These are phyloP conservation scores for Nemania sp. DNA, from an alignment of 2,329 filamentous ascomycete species.

Conservation along the genomic window DNA sequence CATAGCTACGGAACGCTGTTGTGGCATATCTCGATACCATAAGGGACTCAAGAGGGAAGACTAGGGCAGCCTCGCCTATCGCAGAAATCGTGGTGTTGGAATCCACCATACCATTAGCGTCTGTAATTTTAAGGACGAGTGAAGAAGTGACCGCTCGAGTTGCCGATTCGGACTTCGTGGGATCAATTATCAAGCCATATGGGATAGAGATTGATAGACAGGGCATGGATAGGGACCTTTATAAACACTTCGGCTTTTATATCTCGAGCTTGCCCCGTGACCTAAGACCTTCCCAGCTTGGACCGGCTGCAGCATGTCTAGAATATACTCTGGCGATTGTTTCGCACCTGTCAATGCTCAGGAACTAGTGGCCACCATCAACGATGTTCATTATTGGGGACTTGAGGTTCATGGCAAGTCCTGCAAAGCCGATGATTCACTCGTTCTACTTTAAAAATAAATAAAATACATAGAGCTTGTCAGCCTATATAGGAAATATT, in stretches of 20 bases:
- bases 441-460: no score
- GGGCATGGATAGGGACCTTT: background rate
- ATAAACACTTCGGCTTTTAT: background rate
- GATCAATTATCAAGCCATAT: conserved; percentile 6
- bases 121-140: background rate
- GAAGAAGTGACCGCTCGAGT: background rate
- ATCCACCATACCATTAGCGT: background rate
- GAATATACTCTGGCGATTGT: background rate
- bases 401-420: conserved; percentile 5
- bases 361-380: background rate
- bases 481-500: no score
- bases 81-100: background rate
- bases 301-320: conserved; percentile 14
- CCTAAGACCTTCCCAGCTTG: conserved; percentile 9
- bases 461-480: no score
- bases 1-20: conserved; percentile 2
- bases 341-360: background rate
- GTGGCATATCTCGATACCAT: background rate
- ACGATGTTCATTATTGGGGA: conserved; percentile 29
- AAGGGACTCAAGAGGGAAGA: background rate
- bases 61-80: background rate
- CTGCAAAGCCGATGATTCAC: background rate
- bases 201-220: background rate
- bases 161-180: background rate
- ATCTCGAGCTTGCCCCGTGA: background rate